phyloP scores from a whole-genome alignment of 345 rosid species.

The Triadica sebifera region DNA sequence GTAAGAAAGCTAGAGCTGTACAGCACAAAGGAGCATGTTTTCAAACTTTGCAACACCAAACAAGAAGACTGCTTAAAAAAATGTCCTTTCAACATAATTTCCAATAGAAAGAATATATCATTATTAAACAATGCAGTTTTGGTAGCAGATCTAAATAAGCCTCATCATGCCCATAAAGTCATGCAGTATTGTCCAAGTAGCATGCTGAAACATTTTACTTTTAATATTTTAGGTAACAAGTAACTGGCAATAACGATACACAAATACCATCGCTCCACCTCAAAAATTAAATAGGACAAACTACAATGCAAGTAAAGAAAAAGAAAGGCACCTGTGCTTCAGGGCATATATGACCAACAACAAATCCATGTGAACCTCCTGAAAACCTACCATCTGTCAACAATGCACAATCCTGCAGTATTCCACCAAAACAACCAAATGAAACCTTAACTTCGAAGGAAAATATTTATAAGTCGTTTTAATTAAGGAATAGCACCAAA shows the following conservation, averaged over 20 bases:
- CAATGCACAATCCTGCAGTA: constrained; percentile 81
- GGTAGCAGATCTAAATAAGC: not conserved
- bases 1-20: not conserved
- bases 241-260: not conserved
- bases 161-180: not conserved
- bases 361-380: constrained; percentile 98
- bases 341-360: constrained; percentile 95
- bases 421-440: constrained; percentile 21
- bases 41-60: not conserved
- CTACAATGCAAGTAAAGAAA: constrained; percentile 2
- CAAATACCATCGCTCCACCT: not conserved
- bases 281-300: not conserved
- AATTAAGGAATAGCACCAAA: not conserved
- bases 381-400: constrained; percentile 98
- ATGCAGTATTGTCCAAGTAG: not conserved
- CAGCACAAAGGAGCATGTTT: not conserved
- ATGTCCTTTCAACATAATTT: no score
- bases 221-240: not conserved
- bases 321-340: constrained; percentile 82
- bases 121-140: not conserved
- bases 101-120: no score
- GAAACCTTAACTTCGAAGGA: not conserved
- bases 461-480: not conserved
- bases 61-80: no score
- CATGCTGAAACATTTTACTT: not conserved